Evolutionary conservation across 352 stramenopile genomes (phyloP), one percentile per base, ranked within the genome.

Genomic region (Phytophthora ohioensis): DNA sequence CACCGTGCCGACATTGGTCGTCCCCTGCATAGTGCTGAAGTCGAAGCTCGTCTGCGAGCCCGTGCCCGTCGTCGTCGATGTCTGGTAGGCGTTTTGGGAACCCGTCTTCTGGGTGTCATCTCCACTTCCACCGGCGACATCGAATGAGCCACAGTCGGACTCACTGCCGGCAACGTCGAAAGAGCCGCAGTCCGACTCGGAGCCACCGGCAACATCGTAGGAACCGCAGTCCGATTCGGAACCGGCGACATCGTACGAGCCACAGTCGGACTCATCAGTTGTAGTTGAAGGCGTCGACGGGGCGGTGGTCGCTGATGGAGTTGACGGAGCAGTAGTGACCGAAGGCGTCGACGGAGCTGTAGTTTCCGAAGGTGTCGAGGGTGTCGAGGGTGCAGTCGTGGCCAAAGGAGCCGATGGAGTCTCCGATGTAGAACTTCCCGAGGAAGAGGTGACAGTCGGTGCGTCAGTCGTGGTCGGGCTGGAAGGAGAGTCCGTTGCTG

Each of bases 11-110:
- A 17, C 49, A 17, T 68, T 62, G 3, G 7, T 47, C 9, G 46
- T 38, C 6, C 65, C 58, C 48, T 73, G n/a, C 17, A 62, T 11
- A 31, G 42, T 57, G 38, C 45, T 64, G 36, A 73, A 73, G 51
- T 73, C 43, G 35, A 69, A 68, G 45, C 35, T 68, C 1, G 31
- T 73, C 58, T 69, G 57, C 32, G 65, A 73, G 4, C 65, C 51
- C 9, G 53, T 41, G 15, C 36, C 53, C 4, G 53, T 54, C 17
- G 17, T 21, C 17, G 17, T 21, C 17, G 17, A 21, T 2, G 35
- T 58, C 45, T 64, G 53, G 47, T 48, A 17, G 5, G 36, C 32
- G 15, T 57, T 48, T 7, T 38, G 36, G n/a, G 36, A 21, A 36
- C 38, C 39, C 7, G n/a, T 56, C 41, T 55, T 53, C 35, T 58